These are phyloP conservation scores for Tardiomyces blankii DNA, from an alignment of 1,139 yeast genomes.

Conservation along the genomic window DNA sequence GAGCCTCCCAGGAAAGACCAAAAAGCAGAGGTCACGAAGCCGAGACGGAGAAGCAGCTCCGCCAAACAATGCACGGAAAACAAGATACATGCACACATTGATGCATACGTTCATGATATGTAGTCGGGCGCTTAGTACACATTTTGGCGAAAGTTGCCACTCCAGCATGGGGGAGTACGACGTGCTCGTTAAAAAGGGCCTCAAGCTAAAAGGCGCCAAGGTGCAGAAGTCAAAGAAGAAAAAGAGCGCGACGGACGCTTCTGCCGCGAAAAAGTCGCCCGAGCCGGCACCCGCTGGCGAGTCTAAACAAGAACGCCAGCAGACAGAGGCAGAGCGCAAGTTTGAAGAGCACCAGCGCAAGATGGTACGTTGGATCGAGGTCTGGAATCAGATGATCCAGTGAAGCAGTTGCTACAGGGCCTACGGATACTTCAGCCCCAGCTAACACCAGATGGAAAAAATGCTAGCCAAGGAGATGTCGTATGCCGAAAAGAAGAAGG, in stretches of 20 bases:
- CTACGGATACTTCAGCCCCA: no score
- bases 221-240: neutral
- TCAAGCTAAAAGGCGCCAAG: conserved; percentile 9
- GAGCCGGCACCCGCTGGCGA: neutral
- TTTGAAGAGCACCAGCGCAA: conserved; percentile 16
- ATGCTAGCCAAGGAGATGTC: conserved; percentile 11
- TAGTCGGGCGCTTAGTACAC: no score
- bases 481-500: conserved; percentile 15
- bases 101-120: no score
- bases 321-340: conserved; percentile 16
- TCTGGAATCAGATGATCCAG: no score
- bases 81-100: no score
- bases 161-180: conserved; percentile 3
- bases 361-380: conserved; percentile 13
- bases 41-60: no score
- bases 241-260: neutral
- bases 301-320: neutral
- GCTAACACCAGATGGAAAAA: conserved; percentile 10
- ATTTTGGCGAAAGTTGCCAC: no score
- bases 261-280: neutral
- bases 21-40: no score
- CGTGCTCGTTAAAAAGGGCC: conserved; percentile 4
- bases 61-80: no score
- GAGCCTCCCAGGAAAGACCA: no score
- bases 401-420: no score